Base-by-base conservation (phyloP, 2,329 filamentous ascomycete genomes). In the Ceratocystis diversiconidia region DNA sequence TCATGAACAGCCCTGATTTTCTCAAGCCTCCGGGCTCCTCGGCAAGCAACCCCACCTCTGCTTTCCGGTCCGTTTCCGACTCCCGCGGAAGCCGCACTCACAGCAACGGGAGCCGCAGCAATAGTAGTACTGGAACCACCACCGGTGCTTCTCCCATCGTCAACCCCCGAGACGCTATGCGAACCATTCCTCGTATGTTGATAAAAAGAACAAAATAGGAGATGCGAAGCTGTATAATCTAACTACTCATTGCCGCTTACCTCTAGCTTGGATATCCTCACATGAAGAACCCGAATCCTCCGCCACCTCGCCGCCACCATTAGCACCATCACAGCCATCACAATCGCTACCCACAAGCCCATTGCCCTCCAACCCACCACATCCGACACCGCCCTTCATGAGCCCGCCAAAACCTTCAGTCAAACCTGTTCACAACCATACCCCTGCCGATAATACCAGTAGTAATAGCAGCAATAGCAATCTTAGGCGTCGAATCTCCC, bases 261-360 rank as follows among this genome's bases (percentile, higher is more conserved):
- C 19, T 62, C 66, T 68, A 80, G 79, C 79, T 46, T 81, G 79
- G 79, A 79, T 81, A 67, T 75, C 76, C 67, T 79, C 79, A 10
- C 79, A 79, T 71, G 75, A 80, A 69, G 73, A 73, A 41, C 71
- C 73, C 60, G 74, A 77, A 17, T 50, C 55, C 28, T 32, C 41
- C 22, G 22, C 25, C 55, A 22, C 25, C 32, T 15, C 15, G 7
- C 7, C 25, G 50, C 7, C 43, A 15, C 12, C 10, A 32, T 36
- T 28, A 59, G 19, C 46, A 50, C 46, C 36, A 8, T 43, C 50
- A 19, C 36, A 22, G 22, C 25, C 55, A 59, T 22, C 36, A n/a
- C 17, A n/a, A 28, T 15, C 57, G 12, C 28, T 46, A 43, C 7
- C 22, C 41, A 28, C 64, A 25, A 64, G 61, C 44, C 36, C 61